Evolutionary conservation across 1,284 basidiomycete species (phyloP), one percentile per base, ranked within the genome.

Genomic region (Malassezia equina): DNA sequence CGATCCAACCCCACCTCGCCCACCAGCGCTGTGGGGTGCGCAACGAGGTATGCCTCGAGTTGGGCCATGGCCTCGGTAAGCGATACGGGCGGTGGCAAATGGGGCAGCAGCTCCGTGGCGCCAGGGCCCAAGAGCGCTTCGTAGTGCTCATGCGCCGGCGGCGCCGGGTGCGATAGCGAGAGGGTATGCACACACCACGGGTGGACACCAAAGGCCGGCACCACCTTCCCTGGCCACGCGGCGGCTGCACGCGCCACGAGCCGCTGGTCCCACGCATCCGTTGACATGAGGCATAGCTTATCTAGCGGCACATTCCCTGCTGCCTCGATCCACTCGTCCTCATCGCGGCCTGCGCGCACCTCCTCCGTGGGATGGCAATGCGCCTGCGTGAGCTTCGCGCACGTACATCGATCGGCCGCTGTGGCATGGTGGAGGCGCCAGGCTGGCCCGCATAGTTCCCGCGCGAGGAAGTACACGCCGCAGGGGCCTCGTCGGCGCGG

Each of bases 351-450:
- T 32, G 52, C 59, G 27, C 60, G 57, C 27, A 47, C 64, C 49
- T 66, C 66, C 28, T 72, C 68, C 12, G 68, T 67, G 2, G 69
- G 65, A 40, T 72, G 69, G 51, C 65, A 67, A 44, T 72, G 69
- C 12, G 66, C 32, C 52, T 47, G 51, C 29, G 36, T 53, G 4
- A 53, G 52, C 25, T 7, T 6, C 21, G 27, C 19, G 19, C 24
- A 52, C 51, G 43, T 25, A 52, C 52, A 24, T 54, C 47, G 17
- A 55, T 32, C 21, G 36, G 27, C 8, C 5, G 45, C 44, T 9
- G 24, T 15, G 27, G 44, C 44, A 47, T 40, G 27, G 29, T 23
- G 29, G 44, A 32, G 44, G 34, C n/a, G 34, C 23, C 17, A 23
- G 24, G 34, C 25, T 21, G 13, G 17, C 17, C 17, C 19, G 47